A percentile compares a stretch with the other conserved stretches of the same genome.
Evolutionary conservation across 169 alveolate genomes (phyloP).

Genomic region (Toxoplasma gondii): DNA sequence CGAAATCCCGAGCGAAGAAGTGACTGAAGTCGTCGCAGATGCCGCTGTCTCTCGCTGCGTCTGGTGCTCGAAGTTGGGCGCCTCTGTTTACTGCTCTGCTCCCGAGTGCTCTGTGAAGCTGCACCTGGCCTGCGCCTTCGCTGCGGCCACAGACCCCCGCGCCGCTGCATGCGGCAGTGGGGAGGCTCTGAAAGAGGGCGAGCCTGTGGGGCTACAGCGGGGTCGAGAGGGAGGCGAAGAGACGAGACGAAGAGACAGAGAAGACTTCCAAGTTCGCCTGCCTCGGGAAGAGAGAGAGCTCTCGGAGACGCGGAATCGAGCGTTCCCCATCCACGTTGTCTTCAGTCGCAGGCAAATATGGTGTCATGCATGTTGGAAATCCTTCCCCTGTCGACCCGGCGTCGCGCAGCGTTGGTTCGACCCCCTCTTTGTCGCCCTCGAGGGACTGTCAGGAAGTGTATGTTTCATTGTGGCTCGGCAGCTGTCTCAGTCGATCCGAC

Average conservation of each 20-base stretch:
- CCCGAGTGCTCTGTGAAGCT: not conserved
- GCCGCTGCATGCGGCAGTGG: not conserved
- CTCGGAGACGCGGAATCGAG: no score
- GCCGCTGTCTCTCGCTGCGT: conserved; percentile 48
- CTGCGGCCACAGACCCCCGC: not conserved
- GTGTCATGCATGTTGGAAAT: conserved; percentile 49
- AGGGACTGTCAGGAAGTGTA: conserved; percentile 56
- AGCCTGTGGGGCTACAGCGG: not conserved
- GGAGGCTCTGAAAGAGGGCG: not conserved
- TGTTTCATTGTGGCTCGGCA: conserved; percentile 45
- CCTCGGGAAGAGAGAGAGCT: no score
- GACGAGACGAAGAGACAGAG: not conserved
- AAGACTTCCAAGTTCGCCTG: no score
- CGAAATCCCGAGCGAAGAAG: conserved; percentile 28
- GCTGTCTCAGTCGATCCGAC: conserved; percentile 58
- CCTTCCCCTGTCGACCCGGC: not conserved
- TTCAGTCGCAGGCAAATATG: conserved; percentile 52
- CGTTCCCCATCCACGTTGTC: conserved; percentile 34
- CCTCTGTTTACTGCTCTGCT: conserved; percentile 35
- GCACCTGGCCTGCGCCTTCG: conserved; percentile 56
- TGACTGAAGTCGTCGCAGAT: conserved; percentile 32
- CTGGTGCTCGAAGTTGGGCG: conserved; percentile 27
- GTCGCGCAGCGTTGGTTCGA: conserved; percentile 7
- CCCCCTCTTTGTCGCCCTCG: conserved; percentile 46
- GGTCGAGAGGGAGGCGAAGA: not conserved